Percentiles rank a stretch among this genome's conserved stretches.
Conservation (phyloP, 2,329 filamentous ascomycete species). For the Nannizziopsis arthrosporioides region DNA sequence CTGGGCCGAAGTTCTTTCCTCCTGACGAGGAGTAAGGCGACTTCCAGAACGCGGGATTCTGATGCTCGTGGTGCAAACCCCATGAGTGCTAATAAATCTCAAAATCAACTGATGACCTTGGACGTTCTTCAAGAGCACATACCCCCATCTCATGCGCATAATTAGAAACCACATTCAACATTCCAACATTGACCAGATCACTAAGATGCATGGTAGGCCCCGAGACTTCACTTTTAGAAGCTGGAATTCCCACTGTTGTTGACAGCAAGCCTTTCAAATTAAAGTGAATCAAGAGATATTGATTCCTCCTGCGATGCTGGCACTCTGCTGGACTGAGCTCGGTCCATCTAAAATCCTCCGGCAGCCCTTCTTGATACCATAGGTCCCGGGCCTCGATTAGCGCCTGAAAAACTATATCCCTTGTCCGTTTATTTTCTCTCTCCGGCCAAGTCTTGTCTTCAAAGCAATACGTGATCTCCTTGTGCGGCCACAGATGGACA, state of each 20-base stretch:
- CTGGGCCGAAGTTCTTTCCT: neutral
- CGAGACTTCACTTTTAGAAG: neutral
- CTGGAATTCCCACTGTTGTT: neutral
- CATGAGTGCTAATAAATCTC: constrained; percentile 8
- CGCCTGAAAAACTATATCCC: neutral
- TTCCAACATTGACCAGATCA: neutral
- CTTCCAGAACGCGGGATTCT: constrained; percentile 3
- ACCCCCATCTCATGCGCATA: constrained; percentile 8
- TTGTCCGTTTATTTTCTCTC: neutral
- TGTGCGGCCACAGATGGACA: neutral
- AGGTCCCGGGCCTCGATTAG: neutral
- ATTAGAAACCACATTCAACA: constrained; percentile 5
- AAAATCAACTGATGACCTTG: neutral
- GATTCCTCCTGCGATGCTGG: neutral
- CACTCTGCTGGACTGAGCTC: neutral
- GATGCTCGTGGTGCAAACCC: constrained; percentile 9
- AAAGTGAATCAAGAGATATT: neutral
- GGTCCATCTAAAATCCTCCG: neutral
- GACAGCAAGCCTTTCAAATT: neutral
- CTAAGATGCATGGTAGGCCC: neutral
- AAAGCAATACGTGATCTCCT: neutral
- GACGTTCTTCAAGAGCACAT: neutral
- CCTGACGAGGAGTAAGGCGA: neutral
- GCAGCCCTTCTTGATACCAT: neutral
- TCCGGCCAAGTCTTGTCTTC: neutral